phyloP scores from a whole-genome alignment of 768 basidiomycete genomes.

The Amanita rimosa region DNA sequence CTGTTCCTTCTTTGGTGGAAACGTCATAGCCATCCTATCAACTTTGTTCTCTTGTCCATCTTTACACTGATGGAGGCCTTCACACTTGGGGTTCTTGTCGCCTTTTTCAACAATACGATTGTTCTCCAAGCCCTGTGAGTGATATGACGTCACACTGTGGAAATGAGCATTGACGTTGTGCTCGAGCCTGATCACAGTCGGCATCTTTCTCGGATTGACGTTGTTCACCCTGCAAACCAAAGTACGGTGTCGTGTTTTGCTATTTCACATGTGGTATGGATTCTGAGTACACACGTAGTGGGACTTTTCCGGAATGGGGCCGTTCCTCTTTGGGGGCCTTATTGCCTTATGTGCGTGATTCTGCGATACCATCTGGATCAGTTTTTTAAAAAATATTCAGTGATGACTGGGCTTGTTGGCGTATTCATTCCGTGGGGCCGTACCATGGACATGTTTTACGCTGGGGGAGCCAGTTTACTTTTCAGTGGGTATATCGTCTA shows the following conservation, averaged over 20 bases:
- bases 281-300: constrained; percentile 35
- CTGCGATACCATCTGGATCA: no score
- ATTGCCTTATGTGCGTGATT: constrained; percentile 56
- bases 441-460: constrained; percentile 74
- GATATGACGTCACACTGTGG: background rate
- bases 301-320: constrained; percentile 88
- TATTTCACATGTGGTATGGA: background rate
- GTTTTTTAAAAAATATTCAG: constrained; percentile 19
- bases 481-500: constrained; percentile 89
- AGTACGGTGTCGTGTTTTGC: constrained; percentile 25
- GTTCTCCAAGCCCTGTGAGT: constrained; percentile 81
- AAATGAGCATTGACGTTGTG: constrained; percentile 6
- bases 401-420: constrained; percentile 73
- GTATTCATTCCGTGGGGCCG: constrained; percentile 80
- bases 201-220: constrained; percentile 89
- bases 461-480: constrained; percentile 66
- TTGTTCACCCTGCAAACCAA: constrained; percentile 94
- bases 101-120: constrained; percentile 58
- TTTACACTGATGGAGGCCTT: constrained; percentile 92
- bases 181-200: constrained; percentile 70
- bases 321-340: constrained; percentile 81
- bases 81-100: constrained; percentile 77
- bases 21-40: constrained; percentile 82
- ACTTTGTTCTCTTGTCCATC: constrained; percentile 71
- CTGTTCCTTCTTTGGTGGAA: constrained; percentile 85